These are phyloP conservation scores for Pichia membranifaciens DNA, from an alignment of 805 yeast species.

Conservation along the genomic window DNA sequence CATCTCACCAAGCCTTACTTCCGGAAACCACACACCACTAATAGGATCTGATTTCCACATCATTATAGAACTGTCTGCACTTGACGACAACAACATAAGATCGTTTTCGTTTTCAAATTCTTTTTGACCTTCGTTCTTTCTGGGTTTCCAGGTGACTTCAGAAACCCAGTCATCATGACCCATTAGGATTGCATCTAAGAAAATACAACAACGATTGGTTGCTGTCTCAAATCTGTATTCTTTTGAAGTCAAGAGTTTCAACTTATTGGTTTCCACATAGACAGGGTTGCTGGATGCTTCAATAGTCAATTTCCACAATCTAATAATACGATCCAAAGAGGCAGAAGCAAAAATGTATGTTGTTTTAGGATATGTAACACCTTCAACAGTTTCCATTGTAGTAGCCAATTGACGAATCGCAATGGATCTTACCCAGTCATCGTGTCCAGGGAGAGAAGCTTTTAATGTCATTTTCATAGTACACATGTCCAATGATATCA, in stretches of 20 bases:
- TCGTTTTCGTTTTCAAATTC: conserved; percentile 19
- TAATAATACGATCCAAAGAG: conserved; percentile 85
- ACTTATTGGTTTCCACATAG: conserved; percentile 37
- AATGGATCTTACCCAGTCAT: conserved; percentile 88
- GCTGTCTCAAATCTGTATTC: conserved; percentile 53
- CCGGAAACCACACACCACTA: conserved; percentile 88
- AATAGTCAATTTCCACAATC: conserved; percentile 74
- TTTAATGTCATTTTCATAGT: conserved; percentile 25
- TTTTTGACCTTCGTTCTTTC: conserved; percentile 8
- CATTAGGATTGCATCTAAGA: conserved; percentile 88
- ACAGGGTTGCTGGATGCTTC: conserved; percentile 50
- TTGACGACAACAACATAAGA: conserved; percentile 66
- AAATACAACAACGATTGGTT: conserved; percentile 42
- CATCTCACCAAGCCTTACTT: conserved; percentile 79
- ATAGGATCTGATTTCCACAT: conserved; percentile 84
- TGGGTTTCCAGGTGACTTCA: conserved; percentile 75
- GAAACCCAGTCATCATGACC: conserved; percentile 99
- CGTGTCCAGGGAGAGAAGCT: conserved; percentile 73
- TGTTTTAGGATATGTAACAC: conserved; percentile 26
- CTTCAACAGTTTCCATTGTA: conserved; percentile 20
- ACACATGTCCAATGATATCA: conserved; percentile 21
- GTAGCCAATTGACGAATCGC: conserved; percentile 43
- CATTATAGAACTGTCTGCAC: conserved; percentile 91
- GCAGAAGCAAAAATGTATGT: conserved; percentile 77
- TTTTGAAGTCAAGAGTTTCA: conserved; percentile 60